Evolutionary conservation across 164 flowering plant species (phyloP).

Genomic region (Aristolochia fimbriata): DNA sequence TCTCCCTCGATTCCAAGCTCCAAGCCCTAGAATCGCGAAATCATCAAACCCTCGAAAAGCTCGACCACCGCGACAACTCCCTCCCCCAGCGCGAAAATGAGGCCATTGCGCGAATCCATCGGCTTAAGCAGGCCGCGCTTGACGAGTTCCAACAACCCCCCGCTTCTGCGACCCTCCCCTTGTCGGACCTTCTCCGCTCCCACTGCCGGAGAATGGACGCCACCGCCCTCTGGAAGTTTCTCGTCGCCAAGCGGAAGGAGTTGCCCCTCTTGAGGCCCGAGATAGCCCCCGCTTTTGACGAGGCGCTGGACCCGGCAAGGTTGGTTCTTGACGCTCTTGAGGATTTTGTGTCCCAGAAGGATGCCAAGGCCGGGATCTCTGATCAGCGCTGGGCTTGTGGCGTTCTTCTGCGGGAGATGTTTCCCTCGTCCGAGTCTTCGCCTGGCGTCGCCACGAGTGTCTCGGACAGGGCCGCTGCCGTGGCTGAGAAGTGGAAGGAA

Average conservation of each 20-base stretch:
- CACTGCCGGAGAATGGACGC: constrained; percentile 38
- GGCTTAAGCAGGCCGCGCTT: constrained; percentile 25
- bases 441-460: constrained; percentile 12
- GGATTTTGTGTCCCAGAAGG: constrained; percentile 22
- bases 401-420: constrained; percentile 31
- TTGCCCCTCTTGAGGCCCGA: constrained; percentile 23
- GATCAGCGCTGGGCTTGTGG: constrained; percentile 60
- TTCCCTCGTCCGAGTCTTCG: constrained; percentile 14
- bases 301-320: constrained; percentile 34
- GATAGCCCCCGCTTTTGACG: constrained; percentile 20
- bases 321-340: constrained; percentile 39
- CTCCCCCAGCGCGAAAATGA: constrained; percentile 36
- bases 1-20: constrained; percentile 32
- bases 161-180: constrained; percentile 1
- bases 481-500: constrained; percentile 33
- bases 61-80: constrained; percentile 30
- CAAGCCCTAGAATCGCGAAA: constrained; percentile 28
- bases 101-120: constrained; percentile 22
- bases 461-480: constrained; percentile 23
- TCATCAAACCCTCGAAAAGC: constrained; percentile 24
- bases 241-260: constrained; percentile 42
- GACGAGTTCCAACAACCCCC: constrained; percentile 18
- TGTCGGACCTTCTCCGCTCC: constrained; percentile 22
- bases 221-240: constrained; percentile 25
- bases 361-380: constrained; percentile 25